phyloP scores from a whole-genome alignment of 768 basidiomycete genomes.

The Udeniomyces megalosporus region DNA sequence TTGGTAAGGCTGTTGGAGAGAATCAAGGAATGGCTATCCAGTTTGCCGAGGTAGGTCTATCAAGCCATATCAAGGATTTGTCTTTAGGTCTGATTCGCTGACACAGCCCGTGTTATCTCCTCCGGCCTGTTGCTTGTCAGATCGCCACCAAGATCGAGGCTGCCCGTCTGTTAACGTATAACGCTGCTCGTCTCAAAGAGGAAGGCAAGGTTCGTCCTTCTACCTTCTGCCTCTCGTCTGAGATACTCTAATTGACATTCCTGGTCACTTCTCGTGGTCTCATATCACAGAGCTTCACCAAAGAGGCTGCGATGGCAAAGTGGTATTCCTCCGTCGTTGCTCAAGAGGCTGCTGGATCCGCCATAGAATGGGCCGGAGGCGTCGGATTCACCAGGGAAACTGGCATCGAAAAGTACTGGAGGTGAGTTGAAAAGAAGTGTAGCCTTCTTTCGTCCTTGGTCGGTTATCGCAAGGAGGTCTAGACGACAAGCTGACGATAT shows the following conservation, averaged over 20 bases:
- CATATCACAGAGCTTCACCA: conserved; percentile 45
- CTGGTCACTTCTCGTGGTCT: neutral
- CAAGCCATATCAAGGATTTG: too few species aligned
- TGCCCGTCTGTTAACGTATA: conserved; percentile 83
- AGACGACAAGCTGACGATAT: conserved; percentile 16
- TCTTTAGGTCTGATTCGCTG: neutral
- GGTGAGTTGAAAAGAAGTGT: conserved; percentile 15
- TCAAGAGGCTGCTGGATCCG: conserved; percentile 66
- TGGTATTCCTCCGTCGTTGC: conserved; percentile 61
- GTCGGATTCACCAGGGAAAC: conserved; percentile 64
- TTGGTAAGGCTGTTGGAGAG: conserved; percentile 76
- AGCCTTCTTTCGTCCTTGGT: neutral
- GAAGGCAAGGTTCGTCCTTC: conserved; percentile 14
- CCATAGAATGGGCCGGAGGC: conserved; percentile 94
- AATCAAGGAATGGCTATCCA: conserved; percentile 96
- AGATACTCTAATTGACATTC: neutral
- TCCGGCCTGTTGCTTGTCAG: neutral
- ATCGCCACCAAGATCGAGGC: conserved; percentile 79
- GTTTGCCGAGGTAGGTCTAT: conserved; percentile 44
- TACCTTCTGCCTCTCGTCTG: conserved; percentile 2
- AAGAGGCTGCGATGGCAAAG: conserved; percentile 97
- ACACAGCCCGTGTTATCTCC: too few species aligned
- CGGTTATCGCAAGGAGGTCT: neutral
- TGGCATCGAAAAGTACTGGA: conserved; percentile 90
- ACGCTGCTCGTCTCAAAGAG: conserved; percentile 61